phyloP scores from a whole-genome alignment of 2,329 filamentous ascomycete genomes.

The Penicillium sclerotigenum region DNA sequence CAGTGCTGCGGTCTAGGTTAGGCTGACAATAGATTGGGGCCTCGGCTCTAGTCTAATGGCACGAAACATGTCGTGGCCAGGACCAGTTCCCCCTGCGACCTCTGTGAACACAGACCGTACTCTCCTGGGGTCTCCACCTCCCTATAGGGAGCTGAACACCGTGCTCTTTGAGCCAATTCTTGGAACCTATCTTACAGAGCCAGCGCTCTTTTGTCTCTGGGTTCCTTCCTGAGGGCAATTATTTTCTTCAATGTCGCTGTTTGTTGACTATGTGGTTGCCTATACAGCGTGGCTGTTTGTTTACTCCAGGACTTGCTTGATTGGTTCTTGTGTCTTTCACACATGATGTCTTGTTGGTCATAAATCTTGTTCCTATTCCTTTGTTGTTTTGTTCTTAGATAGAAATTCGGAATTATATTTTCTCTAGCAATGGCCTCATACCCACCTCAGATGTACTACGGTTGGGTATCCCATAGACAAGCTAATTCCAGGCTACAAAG shows the following conservation, averaged over 20 bases:
- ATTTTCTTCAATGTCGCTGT: background rate
- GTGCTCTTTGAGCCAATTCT: background rate
- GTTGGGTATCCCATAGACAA: too few relatives aligned
- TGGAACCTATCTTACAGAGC: background rate
- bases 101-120: background rate
- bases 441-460: background rate
- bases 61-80: background rate
- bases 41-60: background rate
- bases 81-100: background rate
- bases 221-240: background rate
- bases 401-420: too few relatives aligned
- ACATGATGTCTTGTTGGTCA: background rate
- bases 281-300: background rate
- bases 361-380: background rate
- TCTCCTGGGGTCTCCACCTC: background rate
- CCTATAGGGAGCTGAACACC: background rate
- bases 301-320: background rate
- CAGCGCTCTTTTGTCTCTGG: background rate
- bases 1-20: background rate
- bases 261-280: background rate
- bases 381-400: background rate
- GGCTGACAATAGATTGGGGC: background rate
- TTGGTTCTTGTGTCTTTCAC: background rate
- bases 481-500: too few relatives aligned
- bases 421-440: background rate